A percentile compares a stretch with the other conserved stretches of the same genome.
phyloP scores from a whole-genome alignment of 768 basidiomycete genomes.

The Lentinula raphanica region DNA sequence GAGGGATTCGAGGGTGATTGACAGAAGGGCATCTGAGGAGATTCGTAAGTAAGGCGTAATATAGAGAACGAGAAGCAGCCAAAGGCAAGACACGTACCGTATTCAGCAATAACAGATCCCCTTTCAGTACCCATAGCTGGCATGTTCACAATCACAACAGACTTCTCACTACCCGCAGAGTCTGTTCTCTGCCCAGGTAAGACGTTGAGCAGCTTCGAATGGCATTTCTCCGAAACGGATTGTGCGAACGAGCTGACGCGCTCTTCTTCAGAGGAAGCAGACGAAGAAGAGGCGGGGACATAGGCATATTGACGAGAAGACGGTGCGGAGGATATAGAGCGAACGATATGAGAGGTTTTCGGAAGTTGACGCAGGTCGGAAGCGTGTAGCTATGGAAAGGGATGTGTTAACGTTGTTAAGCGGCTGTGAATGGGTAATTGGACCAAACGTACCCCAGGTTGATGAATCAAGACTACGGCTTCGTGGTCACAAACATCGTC shows the following conservation, averaged over 20 bases:
- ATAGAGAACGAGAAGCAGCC: constrained; percentile 5
- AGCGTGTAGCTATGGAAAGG: constrained; percentile 52
- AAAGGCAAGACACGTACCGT: constrained; percentile 40
- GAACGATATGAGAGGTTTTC: constrained; percentile 44
- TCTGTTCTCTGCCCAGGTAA: constrained; percentile 31
- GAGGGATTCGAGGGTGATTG: constrained; percentile 37
- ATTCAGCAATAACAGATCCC: constrained; percentile 47
- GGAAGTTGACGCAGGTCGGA: constrained; percentile 67
- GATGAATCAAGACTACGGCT: constrained; percentile 62
- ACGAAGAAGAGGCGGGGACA: constrained; percentile 27
- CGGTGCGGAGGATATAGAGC: constrained; percentile 41
- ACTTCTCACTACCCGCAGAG: constrained; percentile 38
- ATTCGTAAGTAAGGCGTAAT: constrained; percentile 30
- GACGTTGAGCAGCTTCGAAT: constrained; percentile 41
- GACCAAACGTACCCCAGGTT: constrained; percentile 56
- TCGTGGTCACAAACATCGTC: constrained; percentile 58
- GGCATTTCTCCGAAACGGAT: constrained; percentile 47
- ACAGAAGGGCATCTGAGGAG: constrained; percentile 43
- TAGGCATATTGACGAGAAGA: constrained; percentile 63
- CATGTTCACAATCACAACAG: constrained; percentile 50
- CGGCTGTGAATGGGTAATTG: too few species aligned
- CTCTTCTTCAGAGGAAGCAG: constrained; percentile 5
- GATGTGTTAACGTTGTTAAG: too few species aligned
- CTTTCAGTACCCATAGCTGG: constrained; percentile 32
- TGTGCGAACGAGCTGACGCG: constrained; percentile 34